Conservation (phyloP, 306 rosid species). For the Begonia masoniana region DNA sequence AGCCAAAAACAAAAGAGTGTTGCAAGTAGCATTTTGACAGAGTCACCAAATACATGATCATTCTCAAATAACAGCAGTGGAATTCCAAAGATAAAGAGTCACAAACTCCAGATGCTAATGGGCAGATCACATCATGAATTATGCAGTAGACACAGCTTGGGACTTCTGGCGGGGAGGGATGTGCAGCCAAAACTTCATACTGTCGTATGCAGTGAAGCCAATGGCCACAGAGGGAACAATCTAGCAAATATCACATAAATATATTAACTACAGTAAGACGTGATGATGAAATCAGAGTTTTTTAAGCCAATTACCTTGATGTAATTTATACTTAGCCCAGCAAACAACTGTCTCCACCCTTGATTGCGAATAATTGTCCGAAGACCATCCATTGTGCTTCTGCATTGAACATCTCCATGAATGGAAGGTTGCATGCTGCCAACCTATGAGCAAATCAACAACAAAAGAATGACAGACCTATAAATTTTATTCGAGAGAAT, state of each 20-base stretch:
- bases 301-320: constrained; percentile 49
- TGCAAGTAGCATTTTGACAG: no score
- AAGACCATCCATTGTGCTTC: constrained; percentile 55
- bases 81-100: no score
- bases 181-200: constrained; percentile 69
- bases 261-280: background rate
- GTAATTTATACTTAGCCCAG: constrained; percentile 86
- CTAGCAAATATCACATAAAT: constrained; percentile 17
- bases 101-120: no score
- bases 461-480: background rate
- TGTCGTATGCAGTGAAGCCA: constrained; percentile 75
- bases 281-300: background rate
- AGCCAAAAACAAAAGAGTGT: no score
- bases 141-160: constrained; percentile 29
- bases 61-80: no score
- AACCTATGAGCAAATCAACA: constrained; percentile 32
- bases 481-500: background rate
- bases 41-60: no score
- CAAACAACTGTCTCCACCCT: constrained; percentile 87
- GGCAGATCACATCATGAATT: background rate
- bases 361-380: constrained; percentile 47
- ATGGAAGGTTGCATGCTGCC: constrained; percentile 38
- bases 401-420: constrained; percentile 39
- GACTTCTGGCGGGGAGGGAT: constrained; percentile 60
- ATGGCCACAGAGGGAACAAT: constrained; percentile 94